Percentiles rank a stretch among this genome's conserved stretches.
Evolutionary conservation across 2,329 filamentous ascomycete species (phyloP).

Genomic region (Microsporum canis): DNA sequence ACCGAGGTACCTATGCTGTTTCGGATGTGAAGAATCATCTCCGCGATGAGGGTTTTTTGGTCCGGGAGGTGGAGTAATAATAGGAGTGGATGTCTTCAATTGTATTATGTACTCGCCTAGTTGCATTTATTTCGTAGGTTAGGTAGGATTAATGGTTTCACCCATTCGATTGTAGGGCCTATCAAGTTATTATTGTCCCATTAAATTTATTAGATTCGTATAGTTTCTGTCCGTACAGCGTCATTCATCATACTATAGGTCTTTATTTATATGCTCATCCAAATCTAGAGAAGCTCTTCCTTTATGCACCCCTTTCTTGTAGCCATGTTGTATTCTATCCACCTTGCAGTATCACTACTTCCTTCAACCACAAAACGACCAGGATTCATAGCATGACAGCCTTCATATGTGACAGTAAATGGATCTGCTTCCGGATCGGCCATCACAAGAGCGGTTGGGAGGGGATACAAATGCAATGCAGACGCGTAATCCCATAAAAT

Average conservation of each 20-base stretch:
- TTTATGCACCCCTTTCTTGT: not conserved
- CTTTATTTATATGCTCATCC: not conserved
- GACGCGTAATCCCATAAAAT: constrained; percentile 81
- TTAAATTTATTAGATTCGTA: not conserved
- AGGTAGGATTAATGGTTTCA: not conserved
- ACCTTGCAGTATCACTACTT: constrained; percentile 57
- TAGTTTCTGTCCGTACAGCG: not conserved
- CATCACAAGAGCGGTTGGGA: constrained; percentile 73
- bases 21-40: constrained; percentile 84
- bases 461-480: constrained; percentile 69
- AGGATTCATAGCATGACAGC: constrained; percentile 92
- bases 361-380: constrained; percentile 62
- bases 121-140: not conserved
- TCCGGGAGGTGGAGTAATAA: constrained; percentile 7
- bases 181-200: not conserved
- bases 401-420: constrained; percentile 85
- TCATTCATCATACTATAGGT: not conserved
- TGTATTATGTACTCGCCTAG: not conserved
- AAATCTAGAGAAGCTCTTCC: not conserved
- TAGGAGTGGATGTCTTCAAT: not conserved
- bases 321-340: constrained; percentile 75
- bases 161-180: not conserved
- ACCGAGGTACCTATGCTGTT: constrained; percentile 88
- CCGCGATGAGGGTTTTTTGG: constrained; percentile 20
- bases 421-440: constrained; percentile 70